phyloP scores from a whole-genome alignment of 1,139 yeast species.

The Pichia sp. region DNA sequence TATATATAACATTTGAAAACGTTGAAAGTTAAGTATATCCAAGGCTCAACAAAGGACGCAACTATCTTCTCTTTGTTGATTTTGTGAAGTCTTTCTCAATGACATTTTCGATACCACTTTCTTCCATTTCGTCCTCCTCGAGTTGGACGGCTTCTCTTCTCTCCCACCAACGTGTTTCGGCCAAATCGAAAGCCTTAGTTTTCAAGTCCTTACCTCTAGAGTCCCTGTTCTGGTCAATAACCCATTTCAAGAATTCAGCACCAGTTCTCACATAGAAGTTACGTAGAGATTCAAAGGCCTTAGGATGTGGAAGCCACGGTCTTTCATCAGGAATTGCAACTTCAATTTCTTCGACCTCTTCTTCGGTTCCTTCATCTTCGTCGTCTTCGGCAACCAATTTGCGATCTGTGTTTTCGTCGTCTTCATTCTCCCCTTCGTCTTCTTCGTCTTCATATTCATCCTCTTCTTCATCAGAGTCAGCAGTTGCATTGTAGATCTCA shows the following conservation, averaged over 20 bases:
- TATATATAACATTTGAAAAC: background rate
- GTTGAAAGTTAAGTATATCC: background rate
- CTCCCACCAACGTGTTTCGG: slow-evolving; percentile 98
- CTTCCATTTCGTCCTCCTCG: slow-evolving; percentile 86
- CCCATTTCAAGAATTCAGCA: slow-evolving; percentile 86
- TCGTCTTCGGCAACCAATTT: slow-evolving; percentile 36
- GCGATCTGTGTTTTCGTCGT: slow-evolving; percentile 41
- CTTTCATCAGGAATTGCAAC: slow-evolving; percentile 82
- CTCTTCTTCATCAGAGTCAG: slow-evolving; percentile 49
- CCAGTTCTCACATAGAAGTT: slow-evolving; percentile 85
- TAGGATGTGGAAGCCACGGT: slow-evolving; percentile 97
- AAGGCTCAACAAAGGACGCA: too few relatives aligned
- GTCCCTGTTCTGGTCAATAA: slow-evolving; percentile 76
- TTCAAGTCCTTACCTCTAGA: slow-evolving; percentile 90
- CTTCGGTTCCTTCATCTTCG: slow-evolving; percentile 54
- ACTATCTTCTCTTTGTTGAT: slow-evolving; percentile 40
- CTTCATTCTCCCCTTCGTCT: slow-evolving; percentile 52
- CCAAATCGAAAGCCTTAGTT: slow-evolving; percentile 81
- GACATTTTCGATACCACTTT: slow-evolving; percentile 89
- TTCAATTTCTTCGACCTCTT: slow-evolving; percentile 60
- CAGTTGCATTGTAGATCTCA: slow-evolving; percentile 55
- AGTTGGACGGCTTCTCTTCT: slow-evolving; percentile 88
- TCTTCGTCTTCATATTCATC: slow-evolving; percentile 66
- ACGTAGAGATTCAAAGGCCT: slow-evolving; percentile 83
- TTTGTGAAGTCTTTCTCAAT: slow-evolving; percentile 69